Percentiles rank a stretch among this genome's conserved stretches.
Evolutionary conservation across 2,329 filamentous ascomycete species (phyloP).

Genomic region (Chaetomiaceae sp.): DNA sequence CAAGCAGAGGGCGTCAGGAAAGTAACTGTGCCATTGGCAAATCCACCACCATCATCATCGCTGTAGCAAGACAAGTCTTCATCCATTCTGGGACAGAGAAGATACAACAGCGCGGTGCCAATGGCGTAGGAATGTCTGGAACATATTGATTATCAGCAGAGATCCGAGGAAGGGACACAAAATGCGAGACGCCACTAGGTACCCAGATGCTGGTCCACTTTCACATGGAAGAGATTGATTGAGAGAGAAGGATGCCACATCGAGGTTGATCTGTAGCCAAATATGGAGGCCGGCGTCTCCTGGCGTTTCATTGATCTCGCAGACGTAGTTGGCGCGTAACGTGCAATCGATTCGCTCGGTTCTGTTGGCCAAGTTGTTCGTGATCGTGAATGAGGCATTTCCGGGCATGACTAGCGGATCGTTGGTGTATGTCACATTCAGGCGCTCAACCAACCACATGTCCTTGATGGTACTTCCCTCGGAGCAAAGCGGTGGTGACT

Average conservation of each 20-base stretch:
- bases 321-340: conserved; percentile 17
- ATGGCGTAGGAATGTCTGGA: conserved; percentile 7
- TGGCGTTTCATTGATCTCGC: conserved; percentile 17
- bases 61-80: conserved; percentile 1
- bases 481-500: neutral
- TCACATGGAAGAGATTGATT: conserved; percentile 12
- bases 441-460: conserved; percentile 13
- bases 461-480: conserved; percentile 6
- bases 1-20: too few species aligned
- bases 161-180: too few species aligned
- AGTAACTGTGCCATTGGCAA: conserved; percentile 1
- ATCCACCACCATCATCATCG: neutral
- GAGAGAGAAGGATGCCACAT: conserved; percentile 14
- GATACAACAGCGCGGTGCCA: conserved; percentile 7
- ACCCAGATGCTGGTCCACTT: neutral
- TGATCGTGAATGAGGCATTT: conserved; percentile 15
- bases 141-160: too few species aligned
- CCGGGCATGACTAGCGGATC: conserved; percentile 11
- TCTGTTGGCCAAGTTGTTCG: conserved; percentile 11
- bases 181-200: too few species aligned
- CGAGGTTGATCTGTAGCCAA: conserved; percentile 21
- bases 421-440: conserved; percentile 14
- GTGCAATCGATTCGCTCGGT: conserved; percentile 11
- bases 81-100: conserved; percentile 5
- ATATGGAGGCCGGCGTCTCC: conserved; percentile 11